Conservation (phyloP, 345 rosid species). For the Hypericum perforatum region DNA sequence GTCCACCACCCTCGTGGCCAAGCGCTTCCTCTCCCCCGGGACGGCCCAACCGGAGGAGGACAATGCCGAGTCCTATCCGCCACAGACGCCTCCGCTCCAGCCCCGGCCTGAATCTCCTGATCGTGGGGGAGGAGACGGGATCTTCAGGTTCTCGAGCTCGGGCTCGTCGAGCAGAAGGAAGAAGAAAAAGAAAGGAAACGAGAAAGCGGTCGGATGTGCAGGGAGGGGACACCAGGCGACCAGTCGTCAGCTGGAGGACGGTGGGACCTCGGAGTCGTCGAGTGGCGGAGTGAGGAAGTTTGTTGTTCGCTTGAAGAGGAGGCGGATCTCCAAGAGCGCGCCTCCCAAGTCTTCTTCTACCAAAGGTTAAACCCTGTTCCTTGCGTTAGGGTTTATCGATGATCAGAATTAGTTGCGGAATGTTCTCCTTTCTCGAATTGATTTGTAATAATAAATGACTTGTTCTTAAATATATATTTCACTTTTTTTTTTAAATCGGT, state of each 20-base stretch:
- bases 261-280: too few relatives aligned
- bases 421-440: too few relatives aligned
- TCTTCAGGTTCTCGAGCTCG: constrained; percentile 69
- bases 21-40: constrained; percentile 24
- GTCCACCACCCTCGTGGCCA: constrained; percentile 55
- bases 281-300: constrained; percentile 23
- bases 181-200: constrained; percentile 12
- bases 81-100: constrained; percentile 6
- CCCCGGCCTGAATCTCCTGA: constrained; percentile 11
- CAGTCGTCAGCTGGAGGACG: constrained; percentile 16
- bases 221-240: neutral
- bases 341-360: constrained; percentile 27
- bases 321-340: constrained; percentile 37
- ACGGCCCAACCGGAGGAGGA: constrained; percentile 4
- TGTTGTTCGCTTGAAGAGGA: constrained; percentile 46
- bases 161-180: constrained; percentile 26
- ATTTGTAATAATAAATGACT: too few relatives aligned
- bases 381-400: constrained; percentile 2
- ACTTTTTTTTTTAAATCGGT: neutral
- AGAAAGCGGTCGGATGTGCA: constrained; percentile 22
- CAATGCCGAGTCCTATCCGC: constrained; percentile 1
- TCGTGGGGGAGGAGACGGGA: constrained; percentile 14
- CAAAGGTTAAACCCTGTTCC: constrained; percentile 33
- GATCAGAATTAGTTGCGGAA: neutral
- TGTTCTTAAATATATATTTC: neutral